Base-by-base conservation (phyloP, 805 yeast species). In the Starmera dryadoides region DNA sequence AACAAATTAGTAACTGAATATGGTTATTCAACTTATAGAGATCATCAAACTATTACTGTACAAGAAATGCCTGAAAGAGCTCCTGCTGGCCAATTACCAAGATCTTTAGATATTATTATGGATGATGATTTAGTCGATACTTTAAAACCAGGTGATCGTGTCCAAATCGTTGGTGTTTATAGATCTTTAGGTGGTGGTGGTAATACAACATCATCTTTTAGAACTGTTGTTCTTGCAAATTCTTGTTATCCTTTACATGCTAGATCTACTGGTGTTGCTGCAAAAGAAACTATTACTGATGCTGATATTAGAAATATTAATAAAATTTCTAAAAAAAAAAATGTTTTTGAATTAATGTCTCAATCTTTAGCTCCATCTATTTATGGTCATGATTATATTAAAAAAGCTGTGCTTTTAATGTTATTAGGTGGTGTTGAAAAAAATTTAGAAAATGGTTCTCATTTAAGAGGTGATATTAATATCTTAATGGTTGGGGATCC, bases 1-100 rank as follows among this genome's bases (percentile, higher is more conserved):
- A 81, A 89, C 62, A 86, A 86, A 50, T 66, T 93, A 47, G 71
- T 77, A 16, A 89, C 96, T 1, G 98, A 93, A 59, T 93, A 86
- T 55, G 98, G 98, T 1, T 84, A 80, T 55, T 81, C 89, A 7
- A 87, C 94, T 22, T 93, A 86, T 59, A 73, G 91, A 51, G 98
- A 93, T 62, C 96, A 91, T 59, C 98, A 93, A 63, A 83, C 87
- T 30, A 74, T 93, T 29, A 77, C 96, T 0, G 82, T 93, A 29
- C 98, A 93, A 61, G 98, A 93, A 65, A 86, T 93, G 86, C 98
- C 98, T 1, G 98, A 93, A 64, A 72, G 81, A 46, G 96, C 98
- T 1, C 98, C 98, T 14, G 95, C 98, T 1, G 98, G 98, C 41
- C 98, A 91, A 64, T 70, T 93, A 46, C 98, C 98, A 28, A 73